These are phyloP conservation scores for Lactarius indigo DNA, from an alignment of 768 basidiomycete species.

Conservation along the genomic window DNA sequence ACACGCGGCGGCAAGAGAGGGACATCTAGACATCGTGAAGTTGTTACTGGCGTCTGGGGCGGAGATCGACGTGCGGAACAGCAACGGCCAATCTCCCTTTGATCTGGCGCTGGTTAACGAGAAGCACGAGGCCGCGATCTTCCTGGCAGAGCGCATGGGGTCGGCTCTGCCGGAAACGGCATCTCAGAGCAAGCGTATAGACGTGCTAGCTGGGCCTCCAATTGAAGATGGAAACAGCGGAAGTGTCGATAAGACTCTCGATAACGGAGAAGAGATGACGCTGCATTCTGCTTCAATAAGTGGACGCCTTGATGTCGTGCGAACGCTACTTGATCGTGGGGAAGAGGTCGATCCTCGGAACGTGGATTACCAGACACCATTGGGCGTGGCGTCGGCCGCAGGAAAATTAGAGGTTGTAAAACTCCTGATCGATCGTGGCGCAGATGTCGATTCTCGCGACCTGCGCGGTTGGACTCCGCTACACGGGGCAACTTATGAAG, in stretches of 20 bases:
- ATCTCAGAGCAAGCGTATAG: neutral
- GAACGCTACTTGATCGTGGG: neutral
- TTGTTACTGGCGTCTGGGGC: too few species aligned
- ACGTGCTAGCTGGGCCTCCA: too few species aligned
- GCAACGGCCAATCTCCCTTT: too few species aligned
- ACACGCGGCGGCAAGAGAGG: too few species aligned
- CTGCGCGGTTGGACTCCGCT: neutral
- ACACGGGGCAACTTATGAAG: neutral
- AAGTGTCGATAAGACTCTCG: too few species aligned
- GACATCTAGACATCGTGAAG: too few species aligned
- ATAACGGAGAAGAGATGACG: neutral
- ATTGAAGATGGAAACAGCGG: too few species aligned
- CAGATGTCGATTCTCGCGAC: neutral
- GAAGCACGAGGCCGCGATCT: neutral
- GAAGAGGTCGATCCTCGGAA: neutral
- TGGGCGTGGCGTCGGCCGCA: neutral
- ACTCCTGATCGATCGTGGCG: neutral
- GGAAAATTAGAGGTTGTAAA: neutral
- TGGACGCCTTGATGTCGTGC: too few species aligned
- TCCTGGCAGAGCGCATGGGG: neutral
- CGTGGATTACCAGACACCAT: neutral
- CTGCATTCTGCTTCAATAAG: too few species aligned
- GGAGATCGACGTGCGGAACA: too few species aligned
- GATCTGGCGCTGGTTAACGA: too few species aligned
- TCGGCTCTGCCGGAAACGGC: neutral